Base-by-base conservation (phyloP, 2,329 filamentous ascomycete genomes). In the Pestalotiopsis sp. region DNA sequence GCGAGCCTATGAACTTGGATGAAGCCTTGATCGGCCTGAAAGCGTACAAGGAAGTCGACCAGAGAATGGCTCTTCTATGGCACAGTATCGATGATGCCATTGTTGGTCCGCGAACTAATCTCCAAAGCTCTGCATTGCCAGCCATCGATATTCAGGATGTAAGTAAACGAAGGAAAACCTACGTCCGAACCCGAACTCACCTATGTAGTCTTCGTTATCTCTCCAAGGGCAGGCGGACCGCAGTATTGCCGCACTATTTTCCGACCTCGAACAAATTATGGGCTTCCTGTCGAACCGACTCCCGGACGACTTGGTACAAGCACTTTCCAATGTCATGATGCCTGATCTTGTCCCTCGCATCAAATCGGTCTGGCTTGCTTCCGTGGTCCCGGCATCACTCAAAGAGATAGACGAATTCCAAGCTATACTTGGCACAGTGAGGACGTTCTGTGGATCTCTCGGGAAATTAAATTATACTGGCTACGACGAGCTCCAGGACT, bases 351-450 rank as follows among this genome's bases (percentile, higher is more conserved):
- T 91, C 9, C 85, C 88, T 5, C 87, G 88, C 24, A 84, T 98
- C 11, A 90, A 94, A 55, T 86, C 86, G 4, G 83, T 86, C 4
- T 97, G 94, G 91, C 85, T 99, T 7, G 88, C 92, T 39, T 85
- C 89, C 14, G 88, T 89, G 1, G 90, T 99, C 0, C 95, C 96
- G 1, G 83, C 91, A 1, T 91, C 92, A 0, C 82, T 97, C 11
- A 83, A 86, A 11, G 89, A 91, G 11, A 89, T 98, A 78, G 83
- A 84, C 9, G 83, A 82, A 1, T 98, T 97, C 74, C 89, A 97
- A 73, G 81, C 83, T 1, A 86, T 90, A 6, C 85, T 97, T n/a
- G 84, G 87, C 52, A 83, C 87, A 56, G 88, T 93, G 0, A 82
- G 84, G 30, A 78, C 80, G 0, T 92, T 98, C 73, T 91, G 91